These are phyloP conservation scores for Cucurbita ficifolia DNA, from an alignment of 306 rosid species.

Conservation along the genomic window DNA sequence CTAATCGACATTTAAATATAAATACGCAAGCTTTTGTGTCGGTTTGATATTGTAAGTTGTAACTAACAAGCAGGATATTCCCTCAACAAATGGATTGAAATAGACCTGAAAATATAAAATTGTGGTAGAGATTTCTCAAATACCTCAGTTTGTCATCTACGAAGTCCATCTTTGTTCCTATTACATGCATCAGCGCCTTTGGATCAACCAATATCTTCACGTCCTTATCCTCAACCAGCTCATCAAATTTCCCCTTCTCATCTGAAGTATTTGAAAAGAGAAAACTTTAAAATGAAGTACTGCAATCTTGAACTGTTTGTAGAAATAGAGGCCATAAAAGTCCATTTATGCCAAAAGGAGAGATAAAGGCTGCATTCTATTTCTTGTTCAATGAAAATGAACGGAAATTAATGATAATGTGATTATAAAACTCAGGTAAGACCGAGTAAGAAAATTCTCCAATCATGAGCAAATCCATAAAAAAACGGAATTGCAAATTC, in stretches of 20 bases:
- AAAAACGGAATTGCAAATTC: background rate
- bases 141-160: constrained; percentile 89
- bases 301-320: background rate
- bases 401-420: background rate
- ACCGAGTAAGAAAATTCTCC: background rate
- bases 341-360: background rate
- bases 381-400: background rate
- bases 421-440: background rate
- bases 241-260: constrained; percentile 88
- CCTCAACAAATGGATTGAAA: background rate
- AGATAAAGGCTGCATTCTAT: background rate
- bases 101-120: background rate
- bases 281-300: background rate
- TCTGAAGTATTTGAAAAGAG: constrained; percentile 23
- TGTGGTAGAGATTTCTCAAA: background rate
- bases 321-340: background rate
- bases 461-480: background rate
- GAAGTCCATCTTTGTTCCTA: constrained; percentile 95
- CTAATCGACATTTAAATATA: background rate
- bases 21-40: background rate
- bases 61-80: background rate
- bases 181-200: constrained; percentile 93
- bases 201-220: constrained; percentile 87
- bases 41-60: background rate
- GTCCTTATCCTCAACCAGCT: constrained; percentile 78